Evolutionary conservation across 2,329 filamentous ascomycete genomes (phyloP).

Genomic region (Lecanicillium sp.): DNA sequence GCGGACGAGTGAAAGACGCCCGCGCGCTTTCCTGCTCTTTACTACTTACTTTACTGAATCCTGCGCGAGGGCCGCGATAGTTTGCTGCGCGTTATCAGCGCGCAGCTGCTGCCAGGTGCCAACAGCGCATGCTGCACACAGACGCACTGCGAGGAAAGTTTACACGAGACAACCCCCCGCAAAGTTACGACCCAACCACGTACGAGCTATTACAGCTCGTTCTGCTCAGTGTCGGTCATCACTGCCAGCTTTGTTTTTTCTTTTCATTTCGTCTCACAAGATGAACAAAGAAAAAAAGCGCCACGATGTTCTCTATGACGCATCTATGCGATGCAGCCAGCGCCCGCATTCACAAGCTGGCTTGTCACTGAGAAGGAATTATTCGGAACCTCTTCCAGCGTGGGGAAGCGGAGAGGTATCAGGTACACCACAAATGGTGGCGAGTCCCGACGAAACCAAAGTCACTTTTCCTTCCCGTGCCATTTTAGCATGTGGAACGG

Average conservation of each 20-base stretch:
- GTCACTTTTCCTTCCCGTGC: not conserved
- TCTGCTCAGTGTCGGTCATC: not conserved
- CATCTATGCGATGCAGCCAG: not conserved
- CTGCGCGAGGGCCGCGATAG: no score
- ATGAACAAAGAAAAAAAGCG: not conserved
- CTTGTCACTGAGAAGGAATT: not conserved
- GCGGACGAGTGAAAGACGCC: conserved; percentile 7
- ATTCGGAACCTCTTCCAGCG: not conserved
- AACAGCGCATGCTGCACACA: not conserved
- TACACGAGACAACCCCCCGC: not conserved
- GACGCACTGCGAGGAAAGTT: not conserved
- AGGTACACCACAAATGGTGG: not conserved
- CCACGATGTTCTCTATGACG: not conserved
- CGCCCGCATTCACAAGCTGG: not conserved
- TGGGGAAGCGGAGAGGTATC: not conserved
- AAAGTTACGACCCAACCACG: not conserved
- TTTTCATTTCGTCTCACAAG: not conserved
- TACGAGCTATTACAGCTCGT: not conserved
- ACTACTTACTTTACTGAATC: no score
- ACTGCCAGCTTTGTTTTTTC: not conserved
- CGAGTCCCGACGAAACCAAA: not conserved
- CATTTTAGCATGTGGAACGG: conserved; percentile 7
- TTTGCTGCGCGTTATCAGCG: not conserved
- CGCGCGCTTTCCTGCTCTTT: not conserved
- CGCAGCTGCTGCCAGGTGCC: no score